Evolutionary conservation across 2,329 filamentous ascomycete species (phyloP), one percentile per base, ranked within the genome.

Genomic region (Alternaria brassicicola): DNA sequence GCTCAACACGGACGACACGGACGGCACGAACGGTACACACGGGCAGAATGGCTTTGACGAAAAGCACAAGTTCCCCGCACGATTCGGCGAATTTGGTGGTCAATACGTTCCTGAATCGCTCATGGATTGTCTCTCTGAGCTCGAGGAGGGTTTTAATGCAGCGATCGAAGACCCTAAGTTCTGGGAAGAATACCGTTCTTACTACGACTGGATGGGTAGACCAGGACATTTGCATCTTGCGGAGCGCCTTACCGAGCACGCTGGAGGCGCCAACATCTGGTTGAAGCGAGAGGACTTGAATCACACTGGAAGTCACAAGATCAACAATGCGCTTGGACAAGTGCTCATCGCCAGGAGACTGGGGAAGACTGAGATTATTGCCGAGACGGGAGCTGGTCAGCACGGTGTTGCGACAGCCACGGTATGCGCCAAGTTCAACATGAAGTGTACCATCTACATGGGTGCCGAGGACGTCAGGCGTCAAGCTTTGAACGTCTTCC

Each of bases 391-490:
- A 67, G 95, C 95, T 52, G 95, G 95, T 17, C 95, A 99, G 81
- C 95, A 99, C 79, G 95, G 95, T 82, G 95, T 99, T 35, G 95
- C 95, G 3, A 98, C 95, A 28, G 95, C 95, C 1, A 99, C 95
- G 0, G 93, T 98, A 23, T 98, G 95, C 72, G 95, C 95, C 74
- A 97, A 97, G 81, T 98, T 99, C 72, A 93, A 92, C 74, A 94
- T 99, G 93, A 90, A 94, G 77, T 99, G 95, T 77, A 96, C 93
- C 28, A 91, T 99, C 54, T 99, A 93, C 81, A 99, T 99, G 95
- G 95, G 95, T 70, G 93, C 93, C 45, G 95, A 99, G 81, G 95
- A 99, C 73, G 95, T 98, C 51, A 90, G 95, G 57, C 89, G 95
- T 68, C 95, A 99, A 78, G 94, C 95, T 2, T 85, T 99, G 57